Percentiles rank a stretch among this genome's conserved stretches.
Evolutionary conservation across 345 rosid genomes (phyloP).

Genomic region (Acer campestre): DNA sequence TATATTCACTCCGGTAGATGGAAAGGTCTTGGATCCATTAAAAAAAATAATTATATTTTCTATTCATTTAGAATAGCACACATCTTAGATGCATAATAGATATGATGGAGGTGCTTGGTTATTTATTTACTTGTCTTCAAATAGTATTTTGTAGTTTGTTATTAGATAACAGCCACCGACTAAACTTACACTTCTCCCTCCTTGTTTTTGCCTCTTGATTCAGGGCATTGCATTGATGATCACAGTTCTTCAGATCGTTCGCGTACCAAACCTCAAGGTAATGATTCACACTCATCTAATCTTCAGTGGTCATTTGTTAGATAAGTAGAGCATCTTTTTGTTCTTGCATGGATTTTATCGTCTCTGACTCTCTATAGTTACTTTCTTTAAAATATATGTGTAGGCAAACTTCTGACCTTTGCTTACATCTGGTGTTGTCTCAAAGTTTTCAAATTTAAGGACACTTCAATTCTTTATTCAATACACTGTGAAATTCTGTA

Average conservation of each 20-base stretch:
- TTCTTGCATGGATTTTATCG: not conserved
- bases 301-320: constrained; percentile 8
- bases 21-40: not conserved
- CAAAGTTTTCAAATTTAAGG: not conserved
- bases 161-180: not conserved
- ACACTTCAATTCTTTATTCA: not conserved
- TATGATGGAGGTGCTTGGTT: not conserved
- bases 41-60: too few relatives aligned
- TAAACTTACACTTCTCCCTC: constrained; percentile 12
- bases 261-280: constrained; percentile 95
- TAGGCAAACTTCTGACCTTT: not conserved
- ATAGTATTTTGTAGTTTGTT: not conserved
- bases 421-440: not conserved
- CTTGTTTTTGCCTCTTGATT: constrained; percentile 17
- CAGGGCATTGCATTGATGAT: constrained; percentile 94
- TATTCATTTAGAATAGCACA: too few relatives aligned
- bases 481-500: not conserved
- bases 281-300: constrained; percentile 15
- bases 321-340: not conserved
- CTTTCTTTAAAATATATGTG: constrained; percentile 1
- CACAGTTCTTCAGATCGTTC: constrained; percentile 96
- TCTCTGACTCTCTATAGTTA: not conserved
- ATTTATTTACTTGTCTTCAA: not conserved
- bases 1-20: not conserved
- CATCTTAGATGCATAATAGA: too few relatives aligned